Conservation (phyloP, 2,329 filamentous ascomycete species). For the Phaeosphaeria sp. region DNA sequence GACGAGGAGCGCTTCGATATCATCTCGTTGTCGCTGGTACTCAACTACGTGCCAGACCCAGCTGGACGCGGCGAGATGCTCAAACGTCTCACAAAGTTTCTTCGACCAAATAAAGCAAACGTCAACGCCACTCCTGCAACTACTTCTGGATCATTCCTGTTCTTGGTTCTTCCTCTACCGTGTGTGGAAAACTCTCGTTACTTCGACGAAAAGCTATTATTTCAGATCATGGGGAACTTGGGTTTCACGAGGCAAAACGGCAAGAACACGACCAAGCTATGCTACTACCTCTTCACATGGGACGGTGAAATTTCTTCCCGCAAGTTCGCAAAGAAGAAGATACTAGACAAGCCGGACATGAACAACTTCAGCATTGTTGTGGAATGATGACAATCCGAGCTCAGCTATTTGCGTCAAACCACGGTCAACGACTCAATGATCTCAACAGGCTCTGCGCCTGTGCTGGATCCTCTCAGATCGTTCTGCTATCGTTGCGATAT, state of each 20-base stretch:
- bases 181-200: conserved; percentile 93
- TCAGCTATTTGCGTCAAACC: neutral
- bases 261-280: conserved; percentile 82
- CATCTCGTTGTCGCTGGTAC: conserved; percentile 87
- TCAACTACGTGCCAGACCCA: conserved; percentile 91
- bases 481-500: neutral
- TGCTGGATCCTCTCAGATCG: neutral
- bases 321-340: conserved; percentile 73
- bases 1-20: conserved; percentile 78
- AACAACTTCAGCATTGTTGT: conserved; percentile 93
- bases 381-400: neutral
- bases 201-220: conserved; percentile 73
- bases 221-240: conserved; percentile 76
- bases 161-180: conserved; percentile 86
- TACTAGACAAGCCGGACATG: conserved; percentile 75
- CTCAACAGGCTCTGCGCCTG: neutral
- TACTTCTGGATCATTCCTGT: conserved; percentile 67
- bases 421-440: neutral
- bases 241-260: conserved; percentile 72
- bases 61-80: conserved; percentile 84
- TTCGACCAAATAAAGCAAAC: conserved; percentile 25
- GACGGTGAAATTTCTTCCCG: conserved; percentile 38
- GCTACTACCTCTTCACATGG: conserved; percentile 86
- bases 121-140: conserved; percentile 6
- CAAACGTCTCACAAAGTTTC: conserved; percentile 42